These are phyloP conservation scores for Paecilomyces variotii DNA, from an alignment of 2,329 filamentous ascomycete species.

Conservation along the genomic window DNA sequence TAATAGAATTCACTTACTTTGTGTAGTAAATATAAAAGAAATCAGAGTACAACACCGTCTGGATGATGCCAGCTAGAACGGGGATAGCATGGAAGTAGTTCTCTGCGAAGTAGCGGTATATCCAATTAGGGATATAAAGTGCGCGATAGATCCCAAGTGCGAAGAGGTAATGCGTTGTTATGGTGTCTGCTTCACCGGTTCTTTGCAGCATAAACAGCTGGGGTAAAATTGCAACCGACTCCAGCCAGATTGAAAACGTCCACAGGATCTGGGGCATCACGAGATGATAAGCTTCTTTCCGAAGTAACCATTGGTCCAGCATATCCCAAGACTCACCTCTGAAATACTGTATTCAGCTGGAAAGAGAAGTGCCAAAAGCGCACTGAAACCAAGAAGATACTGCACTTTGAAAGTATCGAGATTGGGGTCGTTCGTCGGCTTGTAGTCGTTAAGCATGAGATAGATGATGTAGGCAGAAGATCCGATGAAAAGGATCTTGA, in stretches of 20 bases:
- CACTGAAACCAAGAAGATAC: constrained; percentile 78
- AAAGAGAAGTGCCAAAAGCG: constrained; percentile 69
- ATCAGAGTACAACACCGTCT: constrained; percentile 94
- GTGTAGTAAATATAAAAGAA: constrained; percentile 99
- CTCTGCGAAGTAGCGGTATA: constrained; percentile 80
- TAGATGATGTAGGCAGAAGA: constrained; percentile 92
- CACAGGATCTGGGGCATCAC: constrained; percentile 64
- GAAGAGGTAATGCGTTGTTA: constrained; percentile 96
- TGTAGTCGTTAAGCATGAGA: constrained; percentile 96
- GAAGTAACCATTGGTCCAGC: neutral
- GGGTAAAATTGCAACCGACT: constrained; percentile 90
- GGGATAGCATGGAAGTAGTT: constrained; percentile 78
- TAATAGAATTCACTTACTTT: constrained; percentile 50
- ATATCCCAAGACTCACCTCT: constrained; percentile 42
- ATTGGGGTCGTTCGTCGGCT: constrained; percentile 93
- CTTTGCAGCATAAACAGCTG: constrained; percentile 98
- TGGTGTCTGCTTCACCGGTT: constrained; percentile 97
- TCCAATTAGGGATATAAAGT: constrained; percentile 98
- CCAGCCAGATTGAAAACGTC: constrained; percentile 98
- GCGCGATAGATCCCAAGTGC: constrained; percentile 85
- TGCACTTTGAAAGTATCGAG: constrained; percentile 96
- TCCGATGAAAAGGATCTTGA: constrained; percentile 91
- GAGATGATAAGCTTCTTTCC: neutral
- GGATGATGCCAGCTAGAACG: constrained; percentile 78
- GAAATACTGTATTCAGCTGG: constrained; percentile 74